These are phyloP conservation scores for Rhodotorula glutinis DNA, from an alignment of 1,284 basidiomycete species.

Conservation along the genomic window DNA sequence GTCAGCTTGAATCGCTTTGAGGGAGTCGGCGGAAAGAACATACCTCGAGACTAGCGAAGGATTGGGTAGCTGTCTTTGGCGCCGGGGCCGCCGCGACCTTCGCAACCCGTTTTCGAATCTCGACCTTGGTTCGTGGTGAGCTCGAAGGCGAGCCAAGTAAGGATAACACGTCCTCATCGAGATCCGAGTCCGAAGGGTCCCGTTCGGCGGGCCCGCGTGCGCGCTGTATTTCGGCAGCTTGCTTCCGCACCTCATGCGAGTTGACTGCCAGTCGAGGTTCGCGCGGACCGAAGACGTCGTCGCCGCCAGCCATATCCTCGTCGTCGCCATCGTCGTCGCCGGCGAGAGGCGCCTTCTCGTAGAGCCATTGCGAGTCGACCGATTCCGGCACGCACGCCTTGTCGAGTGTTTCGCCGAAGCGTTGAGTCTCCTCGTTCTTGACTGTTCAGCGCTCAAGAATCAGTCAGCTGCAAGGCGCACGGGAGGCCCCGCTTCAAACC, in stretches of 20 bases:
- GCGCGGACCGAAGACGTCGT: constrained; percentile 14
- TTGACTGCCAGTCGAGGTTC: not conserved
- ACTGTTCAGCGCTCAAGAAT: not conserved
- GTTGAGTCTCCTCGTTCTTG: constrained; percentile 32
- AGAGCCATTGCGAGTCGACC: constrained; percentile 13
- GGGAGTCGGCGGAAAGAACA: not conserved
- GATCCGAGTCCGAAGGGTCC: not conserved
- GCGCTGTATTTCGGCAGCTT: not conserved
- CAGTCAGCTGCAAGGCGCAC: not conserved
- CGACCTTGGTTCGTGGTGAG: too few species aligned
- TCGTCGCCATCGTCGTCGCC: not conserved
- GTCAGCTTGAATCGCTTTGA: too few species aligned
- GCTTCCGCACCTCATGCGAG: not conserved
- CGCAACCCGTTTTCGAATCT: too few species aligned
- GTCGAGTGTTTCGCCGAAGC: constrained; percentile 21
- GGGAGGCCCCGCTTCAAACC: too few species aligned
- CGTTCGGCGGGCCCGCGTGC: not conserved
- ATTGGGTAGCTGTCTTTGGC: not conserved
- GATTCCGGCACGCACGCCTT: constrained; percentile 1
- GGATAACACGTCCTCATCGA: too few species aligned
- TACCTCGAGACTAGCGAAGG: constrained; percentile 19
- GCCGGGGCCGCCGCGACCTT: too few species aligned
- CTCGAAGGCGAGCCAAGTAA: too few species aligned
- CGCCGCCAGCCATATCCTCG: not conserved
- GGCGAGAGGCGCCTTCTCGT: not conserved